phyloP scores from a whole-genome alignment of 2,329 filamentous ascomycete species.

The Dichotomopilus funicola region DNA sequence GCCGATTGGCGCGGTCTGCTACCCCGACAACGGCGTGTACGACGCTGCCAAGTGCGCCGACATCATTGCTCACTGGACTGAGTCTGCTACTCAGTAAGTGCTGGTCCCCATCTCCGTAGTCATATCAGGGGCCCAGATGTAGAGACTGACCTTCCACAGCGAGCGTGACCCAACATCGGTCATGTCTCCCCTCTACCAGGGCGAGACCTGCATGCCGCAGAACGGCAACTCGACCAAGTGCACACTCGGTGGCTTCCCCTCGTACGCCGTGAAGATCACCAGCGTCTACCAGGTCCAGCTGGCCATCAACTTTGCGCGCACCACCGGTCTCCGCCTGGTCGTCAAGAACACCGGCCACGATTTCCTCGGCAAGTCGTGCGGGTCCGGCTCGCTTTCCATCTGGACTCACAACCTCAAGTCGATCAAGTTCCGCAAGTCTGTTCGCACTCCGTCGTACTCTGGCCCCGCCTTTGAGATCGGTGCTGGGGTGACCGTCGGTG shows the following conservation, averaged over 20 bases:
- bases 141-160: neutral
- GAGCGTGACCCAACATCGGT: constrained; percentile 22
- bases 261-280: constrained; percentile 34
- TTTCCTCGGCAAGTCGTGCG: constrained; percentile 35
- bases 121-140: too few species aligned
- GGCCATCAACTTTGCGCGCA: constrained; percentile 37
- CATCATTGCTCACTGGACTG: constrained; percentile 24
- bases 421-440: constrained; percentile 15
- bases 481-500: constrained; percentile 41
- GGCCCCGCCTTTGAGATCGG: constrained; percentile 34
- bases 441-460: constrained; percentile 13
- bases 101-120: too few species aligned
- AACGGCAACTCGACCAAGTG: constrained; percentile 20
- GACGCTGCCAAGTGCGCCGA: constrained; percentile 27
- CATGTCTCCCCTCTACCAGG: constrained; percentile 30
- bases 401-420: constrained; percentile 24
- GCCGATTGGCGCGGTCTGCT: constrained; percentile 32
- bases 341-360: constrained; percentile 49
- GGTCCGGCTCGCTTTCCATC: constrained; percentile 32
- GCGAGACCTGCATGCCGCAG: constrained; percentile 31
- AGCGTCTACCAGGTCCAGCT: constrained; percentile 34
- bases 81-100: constrained; percentile 16
- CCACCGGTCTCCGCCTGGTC: constrained; percentile 32
- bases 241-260: constrained; percentile 33
- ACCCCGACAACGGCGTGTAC: constrained; percentile 25